phyloP scores from a whole-genome alignment of 179 eudicot species.

The Sideroxylon spinosum region DNA sequence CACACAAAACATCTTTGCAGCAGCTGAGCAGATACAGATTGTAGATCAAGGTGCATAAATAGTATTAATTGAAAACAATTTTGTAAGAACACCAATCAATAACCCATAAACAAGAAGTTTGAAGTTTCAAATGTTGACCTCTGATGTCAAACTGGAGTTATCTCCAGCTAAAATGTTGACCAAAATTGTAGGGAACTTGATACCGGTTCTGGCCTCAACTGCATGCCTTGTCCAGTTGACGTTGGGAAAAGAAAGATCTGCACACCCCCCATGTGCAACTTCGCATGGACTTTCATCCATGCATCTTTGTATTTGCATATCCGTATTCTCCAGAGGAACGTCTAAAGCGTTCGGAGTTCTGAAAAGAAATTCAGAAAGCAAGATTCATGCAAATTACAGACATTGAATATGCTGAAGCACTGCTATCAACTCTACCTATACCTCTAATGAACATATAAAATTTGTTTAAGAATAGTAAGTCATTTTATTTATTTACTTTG shows the following conservation, averaged over 20 bases:
- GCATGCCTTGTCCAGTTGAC: slow-evolving; percentile 47
- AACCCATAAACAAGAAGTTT: not conserved
- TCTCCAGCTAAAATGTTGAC: slow-evolving; percentile 42
- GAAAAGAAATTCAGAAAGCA: slow-evolving; percentile 6
- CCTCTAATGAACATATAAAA: not conserved
- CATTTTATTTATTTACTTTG: no score
- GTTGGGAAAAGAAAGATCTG: slow-evolving; percentile 35
- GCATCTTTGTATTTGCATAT: slow-evolving; percentile 35
- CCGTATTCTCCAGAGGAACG: slow-evolving; percentile 42
- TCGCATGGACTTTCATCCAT: slow-evolving; percentile 52
- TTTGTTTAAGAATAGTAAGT: no score
- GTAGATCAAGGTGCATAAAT: not conserved
- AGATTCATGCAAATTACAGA: not conserved
- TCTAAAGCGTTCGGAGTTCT: slow-evolving; percentile 50
- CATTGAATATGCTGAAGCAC: not conserved
- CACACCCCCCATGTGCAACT: slow-evolving; percentile 42
- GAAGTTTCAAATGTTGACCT: slow-evolving; percentile 36
- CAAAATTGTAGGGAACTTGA: slow-evolving; percentile 70
- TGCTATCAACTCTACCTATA: not conserved
- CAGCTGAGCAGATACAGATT: slow-evolving; percentile 1
- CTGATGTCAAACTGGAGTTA: slow-evolving; percentile 48
- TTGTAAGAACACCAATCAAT: not conserved
- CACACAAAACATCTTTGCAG: not conserved
- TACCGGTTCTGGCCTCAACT: slow-evolving; percentile 83
- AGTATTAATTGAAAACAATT: not conserved